These are phyloP conservation scores for Lathyrus aphaca DNA, from an alignment of 306 rosid species.

Conservation along the genomic window DNA sequence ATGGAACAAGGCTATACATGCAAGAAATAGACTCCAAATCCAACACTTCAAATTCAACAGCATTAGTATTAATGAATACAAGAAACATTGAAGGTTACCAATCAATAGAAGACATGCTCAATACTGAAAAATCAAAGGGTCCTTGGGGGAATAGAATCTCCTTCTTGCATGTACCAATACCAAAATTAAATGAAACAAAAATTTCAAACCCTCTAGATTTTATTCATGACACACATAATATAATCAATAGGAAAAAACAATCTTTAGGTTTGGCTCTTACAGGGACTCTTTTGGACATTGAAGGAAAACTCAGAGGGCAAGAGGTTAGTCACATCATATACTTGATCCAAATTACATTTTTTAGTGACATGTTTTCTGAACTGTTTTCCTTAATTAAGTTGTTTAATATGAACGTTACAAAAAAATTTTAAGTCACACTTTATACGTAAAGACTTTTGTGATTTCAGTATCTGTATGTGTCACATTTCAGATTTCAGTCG, in stretches of 20 bases:
- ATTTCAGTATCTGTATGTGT: no score
- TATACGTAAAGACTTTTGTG: no score
- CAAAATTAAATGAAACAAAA: conserved; percentile 40
- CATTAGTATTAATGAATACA: conserved; percentile 62
- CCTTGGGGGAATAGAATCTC: conserved; percentile 64
- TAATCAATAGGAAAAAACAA: conserved; percentile 54
- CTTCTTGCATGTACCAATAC: conserved; percentile 55
- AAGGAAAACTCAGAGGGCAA: conserved; percentile 53
- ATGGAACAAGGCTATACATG: conserved; percentile 60
- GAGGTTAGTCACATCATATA: conserved; percentile 42
- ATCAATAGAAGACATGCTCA: conserved; percentile 55
- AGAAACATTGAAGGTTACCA: conserved; percentile 54
- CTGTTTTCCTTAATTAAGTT: background rate
- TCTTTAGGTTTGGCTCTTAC: conserved; percentile 49
- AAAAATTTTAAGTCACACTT: no score
- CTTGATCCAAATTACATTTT: background rate
- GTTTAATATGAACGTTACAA: conserved; percentile 1
- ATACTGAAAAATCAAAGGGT: conserved; percentile 44
- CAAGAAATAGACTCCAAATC: conserved; percentile 45
- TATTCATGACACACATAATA: conserved; percentile 47
- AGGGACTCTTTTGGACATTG: conserved; percentile 44
- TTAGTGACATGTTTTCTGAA: background rate
- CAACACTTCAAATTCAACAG: conserved; percentile 49
- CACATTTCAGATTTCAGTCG: no score
- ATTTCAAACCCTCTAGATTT: conserved; percentile 51